These are phyloP conservation scores for Nematocida parisii DNA, from an alignment of 371 early-diverging fungal genomes.

Conservation along the genomic window DNA sequence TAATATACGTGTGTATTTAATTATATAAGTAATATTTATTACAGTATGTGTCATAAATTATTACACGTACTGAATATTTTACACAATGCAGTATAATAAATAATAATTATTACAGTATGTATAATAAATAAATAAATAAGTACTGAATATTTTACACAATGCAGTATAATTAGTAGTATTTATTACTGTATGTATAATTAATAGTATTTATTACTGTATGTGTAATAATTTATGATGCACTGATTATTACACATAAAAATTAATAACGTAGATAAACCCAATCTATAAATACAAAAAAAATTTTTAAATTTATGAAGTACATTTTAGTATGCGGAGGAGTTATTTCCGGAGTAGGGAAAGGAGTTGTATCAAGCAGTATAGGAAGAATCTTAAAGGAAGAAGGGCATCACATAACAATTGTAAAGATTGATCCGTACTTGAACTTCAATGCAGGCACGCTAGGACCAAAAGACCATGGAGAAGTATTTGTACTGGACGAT, in stretches of 20 bases:
- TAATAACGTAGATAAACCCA: not conserved
- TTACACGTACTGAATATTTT: too few relatives aligned
- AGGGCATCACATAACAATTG: conserved; percentile 87
- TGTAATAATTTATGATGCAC: too few relatives aligned
- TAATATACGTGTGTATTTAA: too few relatives aligned
- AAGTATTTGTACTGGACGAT: conserved; percentile 95
- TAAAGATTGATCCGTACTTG: conserved; percentile 98
- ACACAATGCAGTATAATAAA: too few relatives aligned
- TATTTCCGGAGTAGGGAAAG: conserved; percentile 96
- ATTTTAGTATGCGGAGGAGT: conserved; percentile 95
- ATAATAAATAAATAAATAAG: too few relatives aligned
- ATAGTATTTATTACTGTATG: too few relatives aligned
- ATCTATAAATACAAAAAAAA: conserved; percentile 46
- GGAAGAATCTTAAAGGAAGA: conserved; percentile 86
- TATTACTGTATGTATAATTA: too few relatives aligned
- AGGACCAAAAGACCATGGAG: conserved; percentile 89
- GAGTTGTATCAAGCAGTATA: conserved; percentile 90
- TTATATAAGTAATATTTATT: too few relatives aligned
- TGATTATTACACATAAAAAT: not conserved
- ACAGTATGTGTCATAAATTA: too few relatives aligned
- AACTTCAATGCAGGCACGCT: conserved; percentile 97
- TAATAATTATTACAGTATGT: too few relatives aligned
- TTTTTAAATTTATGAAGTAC: conserved; percentile 72
- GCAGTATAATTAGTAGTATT: too few relatives aligned
- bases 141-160: too few relatives aligned